Percentiles rank a stretch among this genome's conserved stretches.
Conservation (phyloP, 306 rosid genomes). For the Echinosophora koreensis region DNA sequence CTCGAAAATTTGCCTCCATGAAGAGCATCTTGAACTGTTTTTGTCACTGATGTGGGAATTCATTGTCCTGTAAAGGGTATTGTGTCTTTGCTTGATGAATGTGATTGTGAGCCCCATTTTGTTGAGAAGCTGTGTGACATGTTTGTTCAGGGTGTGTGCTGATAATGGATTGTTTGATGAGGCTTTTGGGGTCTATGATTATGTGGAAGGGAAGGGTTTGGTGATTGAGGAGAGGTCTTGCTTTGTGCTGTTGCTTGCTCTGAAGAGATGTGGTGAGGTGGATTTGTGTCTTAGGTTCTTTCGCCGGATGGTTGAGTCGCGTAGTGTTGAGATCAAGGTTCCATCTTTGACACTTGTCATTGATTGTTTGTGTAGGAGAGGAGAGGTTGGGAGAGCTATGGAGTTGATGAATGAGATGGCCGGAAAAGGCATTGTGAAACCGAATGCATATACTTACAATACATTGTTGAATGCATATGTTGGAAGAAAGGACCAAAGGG, state of each 20-base stretch:
- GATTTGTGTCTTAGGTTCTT: constrained; percentile 63
- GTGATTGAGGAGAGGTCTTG: constrained; percentile 85
- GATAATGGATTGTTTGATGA: constrained; percentile 66
- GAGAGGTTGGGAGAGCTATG: constrained; percentile 66
- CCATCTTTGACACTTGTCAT: constrained; percentile 73
- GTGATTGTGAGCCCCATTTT: constrained; percentile 47
- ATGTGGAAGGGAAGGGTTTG: constrained; percentile 50
- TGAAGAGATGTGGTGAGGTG: constrained; percentile 56
- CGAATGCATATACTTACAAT: constrained; percentile 71
- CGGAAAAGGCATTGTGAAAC: constrained; percentile 55
- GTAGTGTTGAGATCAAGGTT: constrained; percentile 58
- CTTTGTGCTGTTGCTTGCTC: constrained; percentile 71
- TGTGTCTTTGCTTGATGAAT: constrained; percentile 53
- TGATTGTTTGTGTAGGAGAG: constrained; percentile 64
- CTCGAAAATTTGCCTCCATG: constrained; percentile 61
- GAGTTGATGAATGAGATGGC: constrained; percentile 64
- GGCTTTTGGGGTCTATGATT: constrained; percentile 68
- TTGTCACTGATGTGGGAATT: constrained; percentile 48
- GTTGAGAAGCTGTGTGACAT: constrained; percentile 71
- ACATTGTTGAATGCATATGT: constrained; percentile 64
- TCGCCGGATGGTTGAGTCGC: constrained; percentile 64
- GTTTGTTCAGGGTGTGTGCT: constrained; percentile 70
- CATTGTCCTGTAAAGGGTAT: constrained; percentile 40
- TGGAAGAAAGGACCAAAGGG: constrained; percentile 55
- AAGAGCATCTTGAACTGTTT: constrained; percentile 54